Percentiles rank a stretch among this genome's conserved stretches.
Evolutionary conservation across 768 basidiomycete species (phyloP).

Genomic region (Lactarius pseudohatsudake): DNA sequence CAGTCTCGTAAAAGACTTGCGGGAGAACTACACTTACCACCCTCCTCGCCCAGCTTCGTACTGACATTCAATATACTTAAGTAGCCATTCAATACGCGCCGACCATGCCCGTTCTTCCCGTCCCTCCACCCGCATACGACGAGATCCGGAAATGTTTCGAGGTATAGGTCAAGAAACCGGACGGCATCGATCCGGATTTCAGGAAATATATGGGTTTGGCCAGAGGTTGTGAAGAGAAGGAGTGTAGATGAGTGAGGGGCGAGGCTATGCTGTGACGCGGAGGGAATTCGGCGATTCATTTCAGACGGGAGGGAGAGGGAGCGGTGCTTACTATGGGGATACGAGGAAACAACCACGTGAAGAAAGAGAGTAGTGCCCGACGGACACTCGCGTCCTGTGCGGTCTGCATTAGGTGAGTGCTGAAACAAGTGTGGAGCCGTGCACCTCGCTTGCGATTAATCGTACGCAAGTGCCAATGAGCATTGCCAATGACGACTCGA

Average conservation of each 20-base stretch:
- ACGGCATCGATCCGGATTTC: conserved; percentile 92
- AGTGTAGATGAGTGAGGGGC: conserved; percentile 72
- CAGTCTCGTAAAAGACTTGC: background rate
- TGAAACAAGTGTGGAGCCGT: conserved; percentile 26
- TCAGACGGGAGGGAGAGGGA: background rate
- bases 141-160: conserved; percentile 65
- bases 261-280: conserved; percentile 55
- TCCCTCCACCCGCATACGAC: conserved; percentile 70
- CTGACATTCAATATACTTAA: conserved; percentile 74
- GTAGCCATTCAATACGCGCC: conserved; percentile 74
- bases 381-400: conserved; percentile 77
- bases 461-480: conserved; percentile 65
- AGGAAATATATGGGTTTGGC: conserved; percentile 93
- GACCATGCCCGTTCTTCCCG: conserved; percentile 51
- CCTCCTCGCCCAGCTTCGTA: conserved; percentile 55
- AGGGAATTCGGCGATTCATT: background rate
- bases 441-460: conserved; percentile 79
- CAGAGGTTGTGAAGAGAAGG: conserved; percentile 84
- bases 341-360: conserved; percentile 69
- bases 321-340: conserved; percentile 51
- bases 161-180: conserved; percentile 70
- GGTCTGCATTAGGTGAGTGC: background rate
- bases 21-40: conserved; percentile 42
- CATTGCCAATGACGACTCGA: conserved; percentile 51
- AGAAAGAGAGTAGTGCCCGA: conserved; percentile 64